Conservation (phyloP, 345 rosid genomes). For the Syzygium oleosum region DNA sequence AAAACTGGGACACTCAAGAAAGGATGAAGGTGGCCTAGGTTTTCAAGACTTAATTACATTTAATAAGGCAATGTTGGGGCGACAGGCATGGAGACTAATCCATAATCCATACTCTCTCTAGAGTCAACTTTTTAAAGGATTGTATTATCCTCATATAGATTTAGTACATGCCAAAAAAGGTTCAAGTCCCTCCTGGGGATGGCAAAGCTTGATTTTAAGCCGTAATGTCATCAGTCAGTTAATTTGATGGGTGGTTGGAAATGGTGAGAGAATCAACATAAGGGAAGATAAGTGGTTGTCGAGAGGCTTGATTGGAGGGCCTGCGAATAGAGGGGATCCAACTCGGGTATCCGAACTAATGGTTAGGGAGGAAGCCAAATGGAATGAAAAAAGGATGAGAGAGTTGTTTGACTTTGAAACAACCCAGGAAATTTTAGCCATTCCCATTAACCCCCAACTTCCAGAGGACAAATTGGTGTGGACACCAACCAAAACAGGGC, state of each 20-base stretch:
- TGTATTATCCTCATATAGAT: too few relatives aligned
- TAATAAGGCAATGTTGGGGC: too few relatives aligned
- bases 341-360: accelerated
- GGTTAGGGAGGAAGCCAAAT: not conserved
- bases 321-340: not conserved
- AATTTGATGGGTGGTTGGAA: too few relatives aligned
- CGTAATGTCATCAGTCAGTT: not conserved
- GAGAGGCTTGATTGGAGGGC: not conserved
- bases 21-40: too few relatives aligned
- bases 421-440: not conserved
- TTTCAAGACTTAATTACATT: too few relatives aligned
- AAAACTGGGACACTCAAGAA: too few relatives aligned
- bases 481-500: not conserved
- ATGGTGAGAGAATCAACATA: not conserved
- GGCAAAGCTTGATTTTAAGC: not conserved
- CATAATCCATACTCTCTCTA: too few relatives aligned
- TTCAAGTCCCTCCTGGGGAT: not conserved
- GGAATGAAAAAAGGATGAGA: not conserved
- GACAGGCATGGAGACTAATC: too few relatives aligned
- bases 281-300: not conserved
- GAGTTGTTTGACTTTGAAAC: not conserved
- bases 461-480: not conserved
- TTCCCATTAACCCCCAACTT: not conserved
- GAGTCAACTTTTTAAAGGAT: too few relatives aligned
- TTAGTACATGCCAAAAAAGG: not conserved